Evolutionary conservation across 441 rosid species (phyloP), one percentile per base, ranked within the genome.

Genomic region (Lepidium campestre): DNA sequence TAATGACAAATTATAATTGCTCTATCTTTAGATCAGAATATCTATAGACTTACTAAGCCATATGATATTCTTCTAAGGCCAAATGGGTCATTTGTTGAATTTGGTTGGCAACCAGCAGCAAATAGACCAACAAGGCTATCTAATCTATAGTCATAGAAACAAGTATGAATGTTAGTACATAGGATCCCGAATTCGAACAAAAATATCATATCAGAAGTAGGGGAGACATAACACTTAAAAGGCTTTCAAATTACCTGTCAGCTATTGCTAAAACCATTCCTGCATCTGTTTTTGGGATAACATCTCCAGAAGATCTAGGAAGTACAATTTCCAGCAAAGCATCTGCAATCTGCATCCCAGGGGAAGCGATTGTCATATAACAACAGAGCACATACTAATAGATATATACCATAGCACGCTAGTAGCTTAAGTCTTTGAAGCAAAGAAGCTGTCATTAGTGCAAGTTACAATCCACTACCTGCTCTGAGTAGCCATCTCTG

Each of bases 61-160:
- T 93, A 89, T 48, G 99, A 89, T 72, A 89, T 91, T 81, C 99
- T 89, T 71, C 97, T 81, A 63, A 93, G 75, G 60, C 99, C 99
- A 82, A 86, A 91, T 56, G 97, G 97, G 67, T 94, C 99, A 77
- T 82, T 89, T 27, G 93, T 78, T 67, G 99, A 91, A 77, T 87
- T 87, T 76, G 97, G 99, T 79, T 87, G 97, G 82, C 96, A 90
- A 72, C 97, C 97, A 76, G 99, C 97, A 77, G 95, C 89, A 86
- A 89, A 93, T 74, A 93, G 79, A 71, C 99, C 96, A 65, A 91
- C 86, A 66, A 91, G 96, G 77, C 97, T 87, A 81, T 94, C 97
- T 76, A 94, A 72, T 80, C 99, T 94, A 86, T 68, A 80, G 63
- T 65, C 49, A 22, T 34, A 49, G 56, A 60, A 71, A 22, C 48